A percentile compares a stretch with the other conserved stretches of the same genome.
phyloP scores from a whole-genome alignment of 768 basidiomycete species.

The Candolleomyces efflorescens region DNA sequence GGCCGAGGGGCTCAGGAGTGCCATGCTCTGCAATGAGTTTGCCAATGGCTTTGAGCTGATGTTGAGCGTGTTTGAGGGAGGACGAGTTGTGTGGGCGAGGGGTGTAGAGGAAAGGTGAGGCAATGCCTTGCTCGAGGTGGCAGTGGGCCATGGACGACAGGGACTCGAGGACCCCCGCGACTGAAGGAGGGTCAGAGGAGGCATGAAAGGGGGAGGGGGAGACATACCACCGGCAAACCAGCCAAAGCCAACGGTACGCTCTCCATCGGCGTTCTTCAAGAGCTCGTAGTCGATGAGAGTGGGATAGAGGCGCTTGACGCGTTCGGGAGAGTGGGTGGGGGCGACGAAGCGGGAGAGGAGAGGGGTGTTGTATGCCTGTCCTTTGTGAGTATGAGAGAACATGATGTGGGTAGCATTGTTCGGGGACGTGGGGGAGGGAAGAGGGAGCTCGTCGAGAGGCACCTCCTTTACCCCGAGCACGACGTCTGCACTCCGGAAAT shows the following conservation, averaged over 20 bases:
- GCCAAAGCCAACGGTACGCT: conserved; percentile 85
- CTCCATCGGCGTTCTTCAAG: conserved; percentile 54
- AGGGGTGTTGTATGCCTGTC: conserved; percentile 81
- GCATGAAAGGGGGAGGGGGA: background rate
- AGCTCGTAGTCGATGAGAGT: conserved; percentile 85
- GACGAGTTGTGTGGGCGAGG: conserved; percentile 69
- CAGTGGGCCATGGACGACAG: conserved; percentile 74
- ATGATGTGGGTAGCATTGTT: conserved; percentile 69
- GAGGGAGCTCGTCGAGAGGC: conserved; percentile 56
- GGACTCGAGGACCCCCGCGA: conserved; percentile 82
- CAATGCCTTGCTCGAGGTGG: conserved; percentile 72
- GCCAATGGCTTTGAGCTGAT: conserved; percentile 54
- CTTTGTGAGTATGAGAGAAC: conserved; percentile 92
- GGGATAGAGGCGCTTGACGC: conserved; percentile 25
- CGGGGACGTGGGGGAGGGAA: conserved; percentile 17
- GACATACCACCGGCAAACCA: conserved; percentile 84
- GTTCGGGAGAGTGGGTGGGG: conserved; percentile 3
- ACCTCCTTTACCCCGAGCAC: conserved; percentile 89
- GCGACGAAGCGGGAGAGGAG: conserved; percentile 63
- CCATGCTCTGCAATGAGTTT: conserved; percentile 49
- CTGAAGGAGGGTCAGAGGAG: conserved; percentile 34
- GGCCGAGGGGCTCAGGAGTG: conserved; percentile 62
- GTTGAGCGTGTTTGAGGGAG: conserved; percentile 48
- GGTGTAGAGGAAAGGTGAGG: conserved; percentile 85
- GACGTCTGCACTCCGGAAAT: conserved; percentile 64